Base-by-base conservation (phyloP, 768 basidiomycete genomes). In the Cubamyces sp. region DNA sequence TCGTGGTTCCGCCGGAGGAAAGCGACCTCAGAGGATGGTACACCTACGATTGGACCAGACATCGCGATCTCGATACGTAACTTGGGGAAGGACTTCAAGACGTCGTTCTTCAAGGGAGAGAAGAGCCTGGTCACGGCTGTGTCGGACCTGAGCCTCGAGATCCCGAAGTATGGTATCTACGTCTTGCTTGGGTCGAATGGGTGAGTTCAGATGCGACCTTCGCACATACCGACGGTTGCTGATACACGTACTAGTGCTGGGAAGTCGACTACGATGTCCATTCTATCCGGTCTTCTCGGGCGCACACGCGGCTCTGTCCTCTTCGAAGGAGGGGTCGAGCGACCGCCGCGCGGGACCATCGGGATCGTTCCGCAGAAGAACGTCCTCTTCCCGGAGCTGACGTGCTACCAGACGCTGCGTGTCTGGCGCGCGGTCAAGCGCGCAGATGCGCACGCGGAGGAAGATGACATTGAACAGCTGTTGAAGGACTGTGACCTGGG, bases 301-400 rank as follows among this genome's bases (percentile, higher is more conserved):
- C 82, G 80, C 19, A 86, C 83, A 4, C 74, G 79, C 25, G 91
- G 91, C 34, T 76, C 78, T 2, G 77, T 92, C 18, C 75, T 78
- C 0, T 82, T 80, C 60, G 83, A 83, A 66, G 84, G 84, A 39
- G 84, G 85, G 0, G 71, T 75, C 18, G 69, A 79, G 42, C 77
- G 76, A 28, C 86, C 87, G 7, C 77, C 86, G 5, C 84, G 84
- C 0, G 89, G 90, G 7, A 83, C 82, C 0, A 71, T 93, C 18
- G 91, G 91, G 1, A 87, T 93, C 60, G 90, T 91, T 0, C 89
- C 90, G 0, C 91, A 92, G 75, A 91, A 90, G 76, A 92, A 93
- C 66, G 90, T 93, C 5, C 78, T 93, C 2, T 90, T 92, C 70
- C 84, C 88, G 0, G 90, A 92, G 56, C 75, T 93, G 19, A 82